Base-by-base conservation (phyloP, 2,329 filamentous ascomycete genomes). In the Xylaria multiplex region DNA sequence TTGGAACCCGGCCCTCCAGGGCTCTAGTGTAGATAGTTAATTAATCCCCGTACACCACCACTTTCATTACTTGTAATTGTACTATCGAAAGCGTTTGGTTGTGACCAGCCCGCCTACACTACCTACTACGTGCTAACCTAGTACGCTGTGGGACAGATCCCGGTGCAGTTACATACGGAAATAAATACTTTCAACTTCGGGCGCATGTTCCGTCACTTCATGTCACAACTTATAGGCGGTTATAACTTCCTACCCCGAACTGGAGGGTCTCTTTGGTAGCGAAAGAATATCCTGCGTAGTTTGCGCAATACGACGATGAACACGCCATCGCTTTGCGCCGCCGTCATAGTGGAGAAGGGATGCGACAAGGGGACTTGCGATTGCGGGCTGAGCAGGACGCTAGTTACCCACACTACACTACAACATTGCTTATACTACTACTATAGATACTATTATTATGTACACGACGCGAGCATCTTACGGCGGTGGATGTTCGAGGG, bases 291-390 rank as follows among this genome's bases (percentile, higher is more conserved):
- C 49, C 40, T 55, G 55, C 50, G 62, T 65, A 63, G 48, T 62
- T 59, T 68, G 67, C 62, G 67, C 65, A 59, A 69, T 62, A 65
- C 58, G 61, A 55, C 54, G 55, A 64, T 68, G 62, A 64, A 62
- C 68, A 66, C 59, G 66, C 64, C 60, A 66, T 64, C 61, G n/a
- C 32, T 59, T 62, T 70, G 66, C 68, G 66, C 60, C 63, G 63
- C 62, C 60, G 65, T 69, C 69, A 71, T 69, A 64, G 67, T 69
- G 69, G 69, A 59, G 67, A 62, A 57, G 42, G 57, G 37, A 54
- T 64, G 67, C 60, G 62, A 68, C 67, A 62, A 63, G 64, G 64
- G 64, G 55, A 61, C 42, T 56, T 55, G 61, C 61, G 49, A 68
- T 56, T 55, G 53, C 53, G 53, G 53, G 53, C 53, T 55, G 53